Base-by-base conservation (phyloP, 2,329 filamentous ascomycete genomes). In the Aspergillus sp. region DNA sequence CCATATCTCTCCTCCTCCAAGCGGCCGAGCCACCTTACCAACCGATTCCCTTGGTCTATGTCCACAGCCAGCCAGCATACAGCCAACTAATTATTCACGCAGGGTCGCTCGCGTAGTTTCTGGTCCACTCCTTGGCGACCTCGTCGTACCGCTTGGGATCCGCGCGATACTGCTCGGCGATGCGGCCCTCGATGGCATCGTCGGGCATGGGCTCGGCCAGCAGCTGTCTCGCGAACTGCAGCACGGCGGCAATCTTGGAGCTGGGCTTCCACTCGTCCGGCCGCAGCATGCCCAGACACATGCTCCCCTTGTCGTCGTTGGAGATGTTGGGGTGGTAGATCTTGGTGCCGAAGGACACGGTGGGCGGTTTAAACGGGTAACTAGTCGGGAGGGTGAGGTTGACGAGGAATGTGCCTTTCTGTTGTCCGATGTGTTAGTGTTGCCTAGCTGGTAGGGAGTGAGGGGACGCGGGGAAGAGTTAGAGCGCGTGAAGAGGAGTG, bases 261-360 rank as follows among this genome's bases (percentile, higher is more conserved):
- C 80, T 80, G 12, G 88, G 88, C 71, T 94, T 95, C 88, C 88
- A 95, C 62, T 85, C 80, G 51, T 93, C 86, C 17, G 80, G 61
- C 56, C 88, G 85, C 47, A 95, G 75, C 60, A 88, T 74, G 39
- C 76, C 78, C 27, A 95, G 71, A 63, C 88, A 95, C 75, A 95
- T 84, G 63, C 73, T 80, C 41, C 88, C 88, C 45, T 78, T 75
- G 53, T 75, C 73, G 60, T 93, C 86, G 71, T 93, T 91, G 53
- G 81, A 86, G 38, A 95, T 75, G 64, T 95, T 95, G 27, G 88
- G 86, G 67, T 95, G 88, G 73, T 93, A 95, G 69, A 94, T 83
- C 64, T 88, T 89, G 32, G 86, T 94, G 44, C 69, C 66, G 72
- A 94, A 93, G 53, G 72, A 77, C 47, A 93, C 71, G 39, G 72